Base-by-base conservation (phyloP, 2,329 filamentous ascomycete species). In the Colletotrichum tropicicola region DNA sequence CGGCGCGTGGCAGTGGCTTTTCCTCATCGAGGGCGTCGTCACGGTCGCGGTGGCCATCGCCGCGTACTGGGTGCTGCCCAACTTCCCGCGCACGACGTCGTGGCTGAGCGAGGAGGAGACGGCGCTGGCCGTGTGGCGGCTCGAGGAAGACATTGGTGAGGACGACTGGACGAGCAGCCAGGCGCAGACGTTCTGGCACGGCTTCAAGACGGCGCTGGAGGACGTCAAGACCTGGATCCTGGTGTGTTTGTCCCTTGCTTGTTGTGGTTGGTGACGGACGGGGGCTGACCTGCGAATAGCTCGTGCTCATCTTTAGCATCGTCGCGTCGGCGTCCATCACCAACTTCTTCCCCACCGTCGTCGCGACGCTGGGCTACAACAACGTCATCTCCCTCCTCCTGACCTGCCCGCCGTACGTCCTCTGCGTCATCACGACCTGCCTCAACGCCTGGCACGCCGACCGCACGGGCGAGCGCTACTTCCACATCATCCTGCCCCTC, bases 281-380 rank as follows among this genome's bases (percentile, higher is more conserved):
- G 30, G 5, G 30, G 3, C 9, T 5, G 30, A 19, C 0, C 3
- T 4, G 21, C 51, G 10, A 19, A 0, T 32, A 85, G 80, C 80
- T 87, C 73, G 74, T 87, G 9, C 76, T 87, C 45, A 78, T 90
- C 43, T 85, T 89, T 68, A 83, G 87, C 68, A 86, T 88, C 65
- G 85, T 82, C 7, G 78, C 82, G 15, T 82, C 83, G 25, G 87
- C 83, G 51, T 86, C 86, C 7, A 86, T 91, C 10, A 90, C 87
- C 35, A 90, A 89, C 74, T 91, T 91, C 79, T 90, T 91, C 76
- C 89, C 89, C 41, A 91, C 90, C 0, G 89, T 94, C 13, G 90
- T 93, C 51, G 80, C 83, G 63, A 91, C 89, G 6, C 83, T 93
- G 2, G 84, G 87, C n/a, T 91, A 90, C 74, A 82, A 77, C 61